A percentile compares a stretch with the other conserved stretches of the same genome.
These are phyloP conservation scores for Tubosaeta sp. DNA, from an alignment of 768 basidiomycete species.

Conservation along the genomic window DNA sequence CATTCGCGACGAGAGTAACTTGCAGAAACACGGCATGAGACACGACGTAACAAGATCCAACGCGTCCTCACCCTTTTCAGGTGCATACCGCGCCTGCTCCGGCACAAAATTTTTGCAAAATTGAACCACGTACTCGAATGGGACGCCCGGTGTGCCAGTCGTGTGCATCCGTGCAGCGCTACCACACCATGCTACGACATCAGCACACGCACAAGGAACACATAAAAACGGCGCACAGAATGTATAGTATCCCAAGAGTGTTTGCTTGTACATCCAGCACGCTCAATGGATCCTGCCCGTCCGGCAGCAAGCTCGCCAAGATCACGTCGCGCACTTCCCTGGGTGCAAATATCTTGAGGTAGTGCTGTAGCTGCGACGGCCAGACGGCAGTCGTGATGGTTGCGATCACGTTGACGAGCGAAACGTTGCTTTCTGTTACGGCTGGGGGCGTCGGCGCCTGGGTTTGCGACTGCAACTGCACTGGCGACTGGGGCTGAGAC, in stretches of 20 bases:
- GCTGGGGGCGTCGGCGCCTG: constrained; percentile 3
- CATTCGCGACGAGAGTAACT: constrained; percentile 68
- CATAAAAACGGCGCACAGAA: constrained; percentile 50
- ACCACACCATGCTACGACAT: not conserved
- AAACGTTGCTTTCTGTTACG: constrained; percentile 10
- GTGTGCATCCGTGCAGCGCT: constrained; percentile 59
- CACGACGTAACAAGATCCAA: not conserved
- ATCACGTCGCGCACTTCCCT: constrained; percentile 58
- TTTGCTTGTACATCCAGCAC: constrained; percentile 52
- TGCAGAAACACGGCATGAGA: constrained; percentile 5
- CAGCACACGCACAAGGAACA: not conserved
- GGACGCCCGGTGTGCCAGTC: constrained; percentile 36
- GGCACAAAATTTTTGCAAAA: constrained; percentile 66
- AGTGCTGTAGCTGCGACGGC: constrained; percentile 37
- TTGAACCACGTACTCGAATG: constrained; percentile 39
- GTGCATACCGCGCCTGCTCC: constrained; percentile 59
- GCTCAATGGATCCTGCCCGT: constrained; percentile 65
- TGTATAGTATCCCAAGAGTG: constrained; percentile 65
- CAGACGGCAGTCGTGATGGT: constrained; percentile 45
- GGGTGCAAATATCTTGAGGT: constrained; percentile 43
- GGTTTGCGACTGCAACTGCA: constrained; percentile 5
- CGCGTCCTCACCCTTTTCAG: constrained; percentile 54
- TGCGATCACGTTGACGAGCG: constrained; percentile 39
- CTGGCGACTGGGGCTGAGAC: not conserved
- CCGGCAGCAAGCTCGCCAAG: constrained; percentile 48